Conservation (phyloP, 306 rosid species). For the Vicia sativa region DNA sequence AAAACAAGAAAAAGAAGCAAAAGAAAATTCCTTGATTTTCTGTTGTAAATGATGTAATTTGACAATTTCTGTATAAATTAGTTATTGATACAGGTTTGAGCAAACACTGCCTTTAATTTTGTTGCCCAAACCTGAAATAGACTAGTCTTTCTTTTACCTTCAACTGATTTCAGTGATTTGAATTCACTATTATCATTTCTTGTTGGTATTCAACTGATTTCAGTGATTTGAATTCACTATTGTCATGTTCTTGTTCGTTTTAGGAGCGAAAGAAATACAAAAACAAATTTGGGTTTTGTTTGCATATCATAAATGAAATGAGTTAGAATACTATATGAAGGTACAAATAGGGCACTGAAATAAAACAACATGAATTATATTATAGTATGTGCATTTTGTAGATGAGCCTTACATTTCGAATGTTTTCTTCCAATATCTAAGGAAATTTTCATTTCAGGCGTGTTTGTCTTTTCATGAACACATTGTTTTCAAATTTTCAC, state of each 20-base stretch:
- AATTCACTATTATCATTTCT: background rate
- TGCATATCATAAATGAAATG: background rate
- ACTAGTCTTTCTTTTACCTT: background rate
- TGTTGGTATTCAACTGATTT: background rate
- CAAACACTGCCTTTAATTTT: conserved; percentile 1
- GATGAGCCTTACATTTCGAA: too few species aligned
- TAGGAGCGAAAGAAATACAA: background rate
- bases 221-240: background rate
- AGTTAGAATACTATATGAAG: background rate
- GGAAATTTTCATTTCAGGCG: too few species aligned
- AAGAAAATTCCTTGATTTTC: background rate
- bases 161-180: background rate
- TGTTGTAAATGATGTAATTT: conserved; percentile 37
- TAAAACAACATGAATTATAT: too few species aligned
- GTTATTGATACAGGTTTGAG: conserved; percentile 8
- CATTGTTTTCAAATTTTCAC: too few species aligned
- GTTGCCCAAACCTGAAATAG: conserved; percentile 3
- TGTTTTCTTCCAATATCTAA: too few species aligned
- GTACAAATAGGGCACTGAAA: too few species aligned
- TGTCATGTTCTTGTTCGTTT: background rate
- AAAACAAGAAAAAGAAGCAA: background rate
- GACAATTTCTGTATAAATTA: conserved; percentile 3
- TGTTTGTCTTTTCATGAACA: too few species aligned
- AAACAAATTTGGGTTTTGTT: background rate
- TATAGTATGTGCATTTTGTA: too few species aligned